Base-by-base conservation (phyloP, 2,329 filamentous ascomycete species). In the Cladobotryum mycophilum region DNA sequence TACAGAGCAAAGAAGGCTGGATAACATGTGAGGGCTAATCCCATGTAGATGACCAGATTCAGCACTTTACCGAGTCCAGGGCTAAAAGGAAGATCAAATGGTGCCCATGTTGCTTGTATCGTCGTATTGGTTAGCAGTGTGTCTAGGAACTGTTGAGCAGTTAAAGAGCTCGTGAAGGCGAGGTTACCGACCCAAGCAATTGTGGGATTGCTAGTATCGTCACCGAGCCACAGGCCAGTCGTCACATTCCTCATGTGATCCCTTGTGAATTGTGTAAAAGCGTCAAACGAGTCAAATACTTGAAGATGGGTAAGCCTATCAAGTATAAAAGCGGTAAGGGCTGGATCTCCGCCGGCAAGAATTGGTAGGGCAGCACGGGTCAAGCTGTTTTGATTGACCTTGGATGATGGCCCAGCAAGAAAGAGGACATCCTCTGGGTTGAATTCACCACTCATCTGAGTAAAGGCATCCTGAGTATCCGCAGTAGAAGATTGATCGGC, bases 1-100 rank as follows among this genome's bases (percentile, higher is more conserved):
- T 96, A 96, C 4, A 96, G 73, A 0, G 88, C 81, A 60, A 96
- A 95, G 73, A 96, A 91, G 13, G 86, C 89, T 1, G 91, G 89
- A 60, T 86, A 93, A 1, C 84, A 83, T 6, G 81, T 77, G 68
- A 95, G 82, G 1, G 85, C 88, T 8, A 96, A 76, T 13, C 86
- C 83, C 64, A 93, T 86, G 67, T 96, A 96, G 8, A 88, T 75
- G 38, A 92, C 81, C 15, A 95, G 75, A 63, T 95, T 88, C 20
- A 96, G 70, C 1, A 85, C 84, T 46, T 91, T 76, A 17, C 88
- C 88, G 8, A 83, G 81, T 17, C 75, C 74, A 0, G 87, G 81
- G 22, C 79, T 72, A 70, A 84, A 91, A 0, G 88, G 87, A 0
- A 82, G 78, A 55, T 88, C 88, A 60, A 96, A 95, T 12, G 80